Conservation (phyloP, 106 monocot genomes). For the Apostasia ramifera region DNA sequence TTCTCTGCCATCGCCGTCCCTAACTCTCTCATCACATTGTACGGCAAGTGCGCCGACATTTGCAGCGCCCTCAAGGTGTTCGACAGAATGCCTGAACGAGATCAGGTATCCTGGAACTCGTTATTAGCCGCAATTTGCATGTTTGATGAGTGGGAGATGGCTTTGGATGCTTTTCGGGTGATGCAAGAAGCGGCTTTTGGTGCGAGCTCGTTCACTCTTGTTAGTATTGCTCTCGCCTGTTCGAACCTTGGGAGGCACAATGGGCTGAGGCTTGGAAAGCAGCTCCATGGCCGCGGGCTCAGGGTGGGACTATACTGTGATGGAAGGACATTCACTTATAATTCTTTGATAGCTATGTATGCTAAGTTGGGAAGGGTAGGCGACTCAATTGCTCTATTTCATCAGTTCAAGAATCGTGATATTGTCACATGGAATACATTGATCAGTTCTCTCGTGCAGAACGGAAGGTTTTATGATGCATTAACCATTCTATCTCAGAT, state of each 20-base stretch:
- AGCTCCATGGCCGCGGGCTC: constrained; percentile 57
- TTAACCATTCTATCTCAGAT: constrained; percentile 31
- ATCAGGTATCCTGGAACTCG: constrained; percentile 77
- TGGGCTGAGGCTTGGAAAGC: constrained; percentile 46
- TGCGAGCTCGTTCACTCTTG: constrained; percentile 76
- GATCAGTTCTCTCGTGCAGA: constrained; percentile 63
- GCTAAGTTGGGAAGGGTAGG: constrained; percentile 56
- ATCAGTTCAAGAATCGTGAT: constrained; percentile 27
- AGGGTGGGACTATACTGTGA: constrained; percentile 43
- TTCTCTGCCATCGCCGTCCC: constrained; percentile 35
- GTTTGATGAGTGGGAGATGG: constrained; percentile 55
- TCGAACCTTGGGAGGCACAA: constrained; percentile 28
- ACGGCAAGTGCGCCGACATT: constrained; percentile 43
- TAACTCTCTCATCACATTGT: constrained; percentile 64
- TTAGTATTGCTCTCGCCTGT: constrained; percentile 48
- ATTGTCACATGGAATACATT: constrained; percentile 88
- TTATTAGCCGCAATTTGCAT: constrained; percentile 52
- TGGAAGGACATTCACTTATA: constrained; percentile 46
- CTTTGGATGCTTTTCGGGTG: constrained; percentile 35
- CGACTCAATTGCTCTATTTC: constrained; percentile 53
- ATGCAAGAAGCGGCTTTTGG: constrained; percentile 32
- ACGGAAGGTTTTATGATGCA: constrained; percentile 27
- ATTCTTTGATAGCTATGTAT: constrained; percentile 72
- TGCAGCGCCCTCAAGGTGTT: constrained; percentile 44
- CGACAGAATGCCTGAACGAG: constrained; percentile 30